Evolutionary conservation across 1,284 basidiomycete genomes (phyloP).

Genomic region (Naganishia liquefaciens): DNA sequence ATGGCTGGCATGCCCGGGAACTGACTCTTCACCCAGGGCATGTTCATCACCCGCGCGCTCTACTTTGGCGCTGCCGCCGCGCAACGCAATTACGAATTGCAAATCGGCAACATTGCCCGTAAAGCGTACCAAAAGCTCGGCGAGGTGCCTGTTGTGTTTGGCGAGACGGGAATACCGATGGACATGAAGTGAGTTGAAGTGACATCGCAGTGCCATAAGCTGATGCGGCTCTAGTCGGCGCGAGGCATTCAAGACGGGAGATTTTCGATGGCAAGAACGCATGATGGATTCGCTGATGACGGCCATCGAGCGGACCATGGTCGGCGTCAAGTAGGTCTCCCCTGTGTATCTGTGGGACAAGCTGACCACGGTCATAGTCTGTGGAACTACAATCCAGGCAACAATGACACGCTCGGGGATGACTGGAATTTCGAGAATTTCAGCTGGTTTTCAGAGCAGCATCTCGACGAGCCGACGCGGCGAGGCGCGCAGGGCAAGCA

Average conservation of each 20-base stretch:
- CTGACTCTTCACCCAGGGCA: slow-evolving; percentile 61
- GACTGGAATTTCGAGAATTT: slow-evolving; percentile 96
- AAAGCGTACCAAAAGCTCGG: slow-evolving; percentile 68
- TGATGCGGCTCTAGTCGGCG: slow-evolving; percentile 58
- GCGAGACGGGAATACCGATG: slow-evolving; percentile 90
- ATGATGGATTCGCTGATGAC: slow-evolving; percentile 90
- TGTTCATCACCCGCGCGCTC: slow-evolving; percentile 74
- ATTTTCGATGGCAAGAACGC: slow-evolving; percentile 75
- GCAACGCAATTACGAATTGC: slow-evolving; percentile 75
- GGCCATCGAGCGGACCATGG: slow-evolving; percentile 68
- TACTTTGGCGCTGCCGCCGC: slow-evolving; percentile 83
- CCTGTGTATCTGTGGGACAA: not conserved
- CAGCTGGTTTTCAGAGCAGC: slow-evolving; percentile 77
- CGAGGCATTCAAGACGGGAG: slow-evolving; percentile 68
- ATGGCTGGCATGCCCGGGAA: not conserved
- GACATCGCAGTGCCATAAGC: not conserved
- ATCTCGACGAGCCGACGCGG: slow-evolving; percentile 40
- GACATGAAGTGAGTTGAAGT: slow-evolving; percentile 75
- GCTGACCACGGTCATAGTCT: slow-evolving; percentile 59
- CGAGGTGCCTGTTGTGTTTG: slow-evolving; percentile 77
- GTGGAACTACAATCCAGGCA: slow-evolving; percentile 93
- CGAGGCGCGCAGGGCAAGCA: slow-evolving; percentile 54
- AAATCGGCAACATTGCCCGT: slow-evolving; percentile 76
- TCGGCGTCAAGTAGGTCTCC: slow-evolving; percentile 74
- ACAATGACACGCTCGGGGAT: slow-evolving; percentile 77